phyloP scores from a whole-genome alignment of 768 basidiomycete genomes.

The Mycena chlorophos region DNA sequence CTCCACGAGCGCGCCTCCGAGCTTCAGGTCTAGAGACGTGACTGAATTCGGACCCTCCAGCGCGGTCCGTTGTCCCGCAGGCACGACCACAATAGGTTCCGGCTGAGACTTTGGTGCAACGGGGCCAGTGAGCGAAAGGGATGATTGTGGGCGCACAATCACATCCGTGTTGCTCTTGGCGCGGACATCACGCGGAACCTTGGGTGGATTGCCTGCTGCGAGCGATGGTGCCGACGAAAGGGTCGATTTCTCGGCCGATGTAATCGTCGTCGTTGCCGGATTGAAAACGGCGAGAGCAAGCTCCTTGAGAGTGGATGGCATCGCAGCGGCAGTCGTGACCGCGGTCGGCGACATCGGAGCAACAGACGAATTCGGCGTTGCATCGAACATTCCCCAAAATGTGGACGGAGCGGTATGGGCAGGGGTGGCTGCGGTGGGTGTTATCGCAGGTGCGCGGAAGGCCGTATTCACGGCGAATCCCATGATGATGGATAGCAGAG shows the following conservation, averaged over 20 bases:
- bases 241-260: constrained; percentile 27
- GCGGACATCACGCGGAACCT: constrained; percentile 27
- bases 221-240: constrained; percentile 27
- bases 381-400: constrained; percentile 45
- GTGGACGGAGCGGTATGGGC: constrained; percentile 29
- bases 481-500: constrained; percentile 69
- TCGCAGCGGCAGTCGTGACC: constrained; percentile 30
- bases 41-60: constrained; percentile 27
- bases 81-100: background rate
- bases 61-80: constrained; percentile 25
- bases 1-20: constrained; percentile 48
- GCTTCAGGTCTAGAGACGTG: constrained; percentile 39
- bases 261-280: constrained; percentile 48
- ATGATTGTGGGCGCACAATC: constrained; percentile 35
- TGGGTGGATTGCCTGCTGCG: constrained; percentile 12
- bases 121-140: constrained; percentile 27
- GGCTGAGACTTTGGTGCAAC: constrained; percentile 1
- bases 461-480: constrained; percentile 55
- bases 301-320: constrained; percentile 48
- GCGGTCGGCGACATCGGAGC: constrained; percentile 28
- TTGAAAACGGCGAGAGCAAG: constrained; percentile 53
- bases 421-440: constrained; percentile 34
- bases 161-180: constrained; percentile 35
- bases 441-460: constrained; percentile 40
- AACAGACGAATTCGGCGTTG: constrained; percentile 39